Percentiles rank a stretch among this genome's conserved stretches.
phyloP scores from a whole-genome alignment of 345 rosid species.

The Lenwebbia sp. region DNA sequence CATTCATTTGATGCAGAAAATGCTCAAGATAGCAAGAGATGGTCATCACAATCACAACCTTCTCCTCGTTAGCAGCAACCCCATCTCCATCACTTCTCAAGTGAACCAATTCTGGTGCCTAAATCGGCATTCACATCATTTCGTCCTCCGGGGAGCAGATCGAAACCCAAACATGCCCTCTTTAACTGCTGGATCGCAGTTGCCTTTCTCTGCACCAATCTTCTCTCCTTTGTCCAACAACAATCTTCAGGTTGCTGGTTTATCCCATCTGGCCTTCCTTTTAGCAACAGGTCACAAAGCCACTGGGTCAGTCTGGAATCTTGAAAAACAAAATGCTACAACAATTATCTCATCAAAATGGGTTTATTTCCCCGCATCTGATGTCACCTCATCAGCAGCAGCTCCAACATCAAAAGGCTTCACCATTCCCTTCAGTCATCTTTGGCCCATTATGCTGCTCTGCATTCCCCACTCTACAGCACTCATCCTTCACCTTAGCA shows the following conservation, averaged over 20 bases:
- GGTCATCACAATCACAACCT: conserved; percentile 74
- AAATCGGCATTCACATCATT: conserved; percentile 74
- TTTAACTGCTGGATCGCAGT: conserved; percentile 40
- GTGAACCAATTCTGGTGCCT: conserved; percentile 55
- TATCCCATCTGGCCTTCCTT: conserved; percentile 66
- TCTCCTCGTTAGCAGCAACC: conserved; percentile 41
- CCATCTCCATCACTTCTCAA: conserved; percentile 51
- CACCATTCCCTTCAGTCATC: conserved; percentile 52
- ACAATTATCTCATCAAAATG: conserved; percentile 56
- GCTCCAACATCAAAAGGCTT: conserved; percentile 50
- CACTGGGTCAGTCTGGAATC: conserved; percentile 64
- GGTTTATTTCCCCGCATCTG: conserved; percentile 48
- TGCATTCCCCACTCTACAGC: conserved; percentile 60
- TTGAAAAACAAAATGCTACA: conserved; percentile 62
- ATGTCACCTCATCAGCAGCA: conserved; percentile 55
- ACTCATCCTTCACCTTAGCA: conserved; percentile 48
- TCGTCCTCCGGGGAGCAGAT: conserved; percentile 65
- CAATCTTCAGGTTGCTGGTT: conserved; percentile 41
- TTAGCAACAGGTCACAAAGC: conserved; percentile 54
- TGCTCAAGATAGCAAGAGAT: conserved; percentile 55
- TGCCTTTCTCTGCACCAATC: conserved; percentile 43
- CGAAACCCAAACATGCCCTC: conserved; percentile 41
- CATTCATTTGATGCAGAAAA: conserved; percentile 44
- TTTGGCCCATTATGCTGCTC: conserved; percentile 55
- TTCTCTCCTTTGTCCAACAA: conserved; percentile 45